Evolutionary conservation across 257 asterid genomes (phyloP).

Genomic region (Solanum piurae): DNA sequence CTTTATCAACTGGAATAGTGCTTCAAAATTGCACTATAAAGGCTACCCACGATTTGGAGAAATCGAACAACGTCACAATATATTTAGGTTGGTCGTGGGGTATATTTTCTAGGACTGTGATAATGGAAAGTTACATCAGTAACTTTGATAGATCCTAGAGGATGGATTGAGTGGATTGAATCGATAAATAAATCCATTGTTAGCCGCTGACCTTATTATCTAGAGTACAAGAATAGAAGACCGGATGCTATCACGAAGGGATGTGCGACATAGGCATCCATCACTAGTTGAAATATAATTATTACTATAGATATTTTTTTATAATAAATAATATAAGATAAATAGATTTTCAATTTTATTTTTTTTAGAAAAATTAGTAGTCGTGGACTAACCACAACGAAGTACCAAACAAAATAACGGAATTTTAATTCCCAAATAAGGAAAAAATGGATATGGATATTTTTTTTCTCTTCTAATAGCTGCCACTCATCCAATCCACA

Average conservation of each 20-base stretch:
- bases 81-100: slow-evolving; percentile 3
- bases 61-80: neutral
- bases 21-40: neutral
- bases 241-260: neutral
- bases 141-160: neutral
- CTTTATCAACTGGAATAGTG: neutral
- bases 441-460: neutral
- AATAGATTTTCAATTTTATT: neutral
- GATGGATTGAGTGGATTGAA: neutral
- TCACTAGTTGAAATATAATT: neutral
- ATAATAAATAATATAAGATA: no score
- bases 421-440: neutral
- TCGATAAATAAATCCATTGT: neutral
- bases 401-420: neutral
- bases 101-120: neutral
- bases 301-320: neutral
- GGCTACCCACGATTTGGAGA: neutral
- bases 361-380: neutral
- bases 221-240: neutral
- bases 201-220: neutral
- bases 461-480: neutral
- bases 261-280: neutral
- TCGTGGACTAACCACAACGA: neutral
- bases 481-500: slow-evolving; percentile 7
- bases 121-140: neutral